Evolutionary conservation across 345 rosid species (phyloP), one percentile per base, ranked within the genome.

Genomic region (Anacardium occidentale): DNA sequence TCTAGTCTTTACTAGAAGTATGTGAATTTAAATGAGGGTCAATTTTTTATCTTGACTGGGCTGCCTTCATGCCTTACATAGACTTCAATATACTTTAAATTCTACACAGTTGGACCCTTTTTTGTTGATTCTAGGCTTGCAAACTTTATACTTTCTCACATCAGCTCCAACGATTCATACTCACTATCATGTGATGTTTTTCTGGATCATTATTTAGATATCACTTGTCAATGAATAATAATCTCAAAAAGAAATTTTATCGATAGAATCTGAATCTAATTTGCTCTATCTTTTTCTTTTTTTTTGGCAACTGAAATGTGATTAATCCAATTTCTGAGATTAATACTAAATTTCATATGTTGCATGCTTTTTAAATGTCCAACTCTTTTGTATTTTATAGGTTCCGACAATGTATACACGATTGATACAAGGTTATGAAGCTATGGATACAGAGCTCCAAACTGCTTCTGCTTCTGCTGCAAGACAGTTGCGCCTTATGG

Each of bases 341-440:
- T 50, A 37, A 40, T 73, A 53, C 65, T 63, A n/a, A 57, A 12
- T 65, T 15, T 4, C 17, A 15, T 62, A 50, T 24, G 53, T 32
- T 24, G 45, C 45, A 57, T 61, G 25, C 40, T 47, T 14, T 1
- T 62, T 48, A 5, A 54, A 5, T 47, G 12, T 44, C 53, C 62
- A 69, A 34, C 78, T 70, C 25, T 51, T 67, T 71, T 70, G 52
- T 72, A 51, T 64, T 76, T 13, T 32, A 26, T 77, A 95, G 99
- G 99, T 95, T 71, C 99, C 99, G 54, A 95, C 99, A 53, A 95
- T 95, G 91, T 92, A 95, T 72, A 84, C 91, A 47, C 88, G 98
- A 66, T 77, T 95, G 76, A 95, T 95, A 84, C 98, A 95, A 95
- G 99, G 98, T 56, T 92, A 92, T 78, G 92, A 89, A 80, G 84